Base-by-base conservation (phyloP, 371 early-diverging fungal species). In the Fennellomyces sp. region DNA sequence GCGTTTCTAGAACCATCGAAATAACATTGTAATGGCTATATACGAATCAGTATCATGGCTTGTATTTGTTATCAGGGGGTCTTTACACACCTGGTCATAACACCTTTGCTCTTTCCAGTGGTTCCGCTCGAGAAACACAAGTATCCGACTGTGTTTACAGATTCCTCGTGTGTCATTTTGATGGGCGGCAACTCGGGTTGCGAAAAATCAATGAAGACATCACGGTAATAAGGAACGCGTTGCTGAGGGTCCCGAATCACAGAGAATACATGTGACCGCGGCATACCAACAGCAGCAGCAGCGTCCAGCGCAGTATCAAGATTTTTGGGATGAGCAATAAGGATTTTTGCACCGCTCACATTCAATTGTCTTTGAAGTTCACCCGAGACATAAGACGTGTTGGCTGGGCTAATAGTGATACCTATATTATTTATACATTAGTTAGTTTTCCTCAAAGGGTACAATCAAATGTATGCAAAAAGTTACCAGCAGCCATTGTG, bases 341-440 rank as follows among this genome's bases (percentile, higher is more conserved):
- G 66, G 52, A 77, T 64, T 12, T 72, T 73, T 12, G 89, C 87
- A 4, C 76, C 74, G 13, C 87, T 76, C 61, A 91, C 88, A 10
- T 70, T 53, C 63, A 93, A 69, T 64, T 90, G 91, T 63, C 78
- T 74, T 3, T 83, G 80, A 15, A 92, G 70, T 66, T 93, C 94
- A 35, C 78, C 75, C 6, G 78, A 73, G 1, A 82, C 88, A 70
- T 91, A 91, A 12, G 75, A 69, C 2, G 89, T 85, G 58, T 91
- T 93, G 39, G 83, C 87, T n/a, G 84, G 76, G 5, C 86, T 81
- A 26, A 86, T 70, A 3, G 83, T 63, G 6, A 88, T 50, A 35
- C 49, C 58, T 27, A 3, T 41, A 41, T n/a, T 41, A 13, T 10
- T 15, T 6, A n/a, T n/a, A 1, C 5, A 13, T 13, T n/a, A n/a